Evolutionary conservation across 148 eudicot species (phyloP), one percentile per base, ranked within the genome.

Genomic region (Dianthus caryophyllus): DNA sequence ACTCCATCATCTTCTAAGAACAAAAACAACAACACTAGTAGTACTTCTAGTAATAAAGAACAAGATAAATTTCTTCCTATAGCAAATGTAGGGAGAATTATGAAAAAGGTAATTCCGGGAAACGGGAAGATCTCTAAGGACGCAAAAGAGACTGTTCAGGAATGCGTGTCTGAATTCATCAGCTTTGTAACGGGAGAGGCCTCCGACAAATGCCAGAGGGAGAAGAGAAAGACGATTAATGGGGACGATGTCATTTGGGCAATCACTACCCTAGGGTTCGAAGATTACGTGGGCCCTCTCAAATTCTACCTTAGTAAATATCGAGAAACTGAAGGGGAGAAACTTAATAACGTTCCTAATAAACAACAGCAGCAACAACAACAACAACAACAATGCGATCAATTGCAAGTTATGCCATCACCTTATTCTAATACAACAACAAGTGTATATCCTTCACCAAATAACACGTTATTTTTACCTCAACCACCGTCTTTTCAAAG

Each of bases 181-280:
- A 85, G 95, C 57, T 88, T 88, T 30, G 82, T 88, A 11, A 88
- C 95, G 0, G 90, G 90, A 4, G 95, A 88, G 57, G 90, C 95
- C 0, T 84, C 95, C 0, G 95, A 85, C 16, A 88, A 88, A 26
- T 88, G 95, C 62, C 95, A 85, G 50, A 71, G 84, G n/a, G 95
- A 88, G 77, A 85, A 85, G 65, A 71, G 95, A 61, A 88, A 88
- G 71, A 88, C 95, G 1, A 85, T 85, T 64, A 88, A 88, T 21
- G 95, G 90, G 0, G 90, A 88, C 22, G 95, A 88, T 24, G 77
- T 88, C 25, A 76, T 85, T 38, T 88, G 95, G 95, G 90, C 90
- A 5, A 84, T 88, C 55, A 84, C 78, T 0, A 84, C 81, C 1
- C 78, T 88, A 12, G 95, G 95, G 0, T 88, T 88, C 15, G 90